Conservation (phyloP, 73 alveolate genomes). For the Paramecium sonneborni region DNA sequence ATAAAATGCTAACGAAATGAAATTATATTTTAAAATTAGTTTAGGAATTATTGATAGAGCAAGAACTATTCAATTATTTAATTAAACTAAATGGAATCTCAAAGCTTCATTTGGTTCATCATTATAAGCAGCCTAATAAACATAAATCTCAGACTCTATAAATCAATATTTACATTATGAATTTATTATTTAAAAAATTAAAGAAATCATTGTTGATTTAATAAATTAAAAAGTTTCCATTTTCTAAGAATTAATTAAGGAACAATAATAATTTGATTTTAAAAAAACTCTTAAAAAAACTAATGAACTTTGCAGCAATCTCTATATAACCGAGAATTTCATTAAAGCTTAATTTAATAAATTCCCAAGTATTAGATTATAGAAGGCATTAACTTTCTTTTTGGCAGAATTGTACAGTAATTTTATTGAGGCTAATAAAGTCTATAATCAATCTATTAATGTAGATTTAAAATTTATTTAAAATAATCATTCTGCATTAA, state of each 20-base stretch:
- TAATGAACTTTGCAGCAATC: not conserved
- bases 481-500: slow-evolving; percentile 2
- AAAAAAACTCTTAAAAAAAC: not conserved
- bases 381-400: not conserved
- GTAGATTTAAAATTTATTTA: not conserved
- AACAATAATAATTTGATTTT: not conserved
- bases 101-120: slow-evolving; percentile 28
- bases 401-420: slow-evolving; percentile 7
- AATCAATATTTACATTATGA: not conserved
- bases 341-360: not conserved
- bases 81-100: slow-evolving; percentile 18
- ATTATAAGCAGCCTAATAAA: not conserved
- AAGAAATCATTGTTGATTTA: not conserved
- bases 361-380: slow-evolving; percentile 19
- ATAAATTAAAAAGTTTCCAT: not conserved
- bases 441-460: not conserved
- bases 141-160: not conserved
- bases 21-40: not conserved
- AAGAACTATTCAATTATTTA: not conserved
- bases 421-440: not conserved
- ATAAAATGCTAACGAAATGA: not conserved
- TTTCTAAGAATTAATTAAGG: not conserved
- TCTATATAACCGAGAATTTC: not conserved
- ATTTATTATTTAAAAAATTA: not conserved
- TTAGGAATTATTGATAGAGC: not conserved